Base-by-base conservation (phyloP, 2,329 filamentous ascomycete species). In the Malbranchea zuffiana region DNA sequence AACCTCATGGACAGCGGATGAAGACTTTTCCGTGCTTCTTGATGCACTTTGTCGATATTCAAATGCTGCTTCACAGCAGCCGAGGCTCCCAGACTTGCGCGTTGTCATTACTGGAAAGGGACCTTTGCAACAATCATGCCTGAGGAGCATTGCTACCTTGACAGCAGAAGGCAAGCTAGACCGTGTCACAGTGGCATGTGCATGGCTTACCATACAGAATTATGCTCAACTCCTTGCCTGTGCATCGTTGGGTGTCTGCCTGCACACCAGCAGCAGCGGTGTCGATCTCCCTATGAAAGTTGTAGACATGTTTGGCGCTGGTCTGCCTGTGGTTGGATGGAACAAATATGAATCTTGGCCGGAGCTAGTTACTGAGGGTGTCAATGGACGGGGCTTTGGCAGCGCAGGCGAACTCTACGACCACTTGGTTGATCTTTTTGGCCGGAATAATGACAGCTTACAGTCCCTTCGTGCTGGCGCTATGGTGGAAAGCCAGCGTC, bases 251-350 rank as follows among this genome's bases (percentile, higher is more conserved):
- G 90, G 90, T 6, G 75, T 98, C 16, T 93, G 84, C 39, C 66
- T 98, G 17, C 90, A 98, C 63, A 94, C 77, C 46, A 95, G 86
- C 10, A 92, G 82, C 47, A 94, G 85, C 2, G 90, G 90, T 1
- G 86, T 98, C 0, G 90, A 98, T 59, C 67, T 98, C 13, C 90
- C 90, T 0, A 98, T 98, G 90, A 98, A 98, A 62, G 86, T 98
- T 1, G 87, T 98, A 10, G 90, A 98, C 56, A 95, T 98, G 87
- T 96, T 98, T 56, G 90, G 90, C 2, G 82, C 87, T 0, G 90
- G 88, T 0, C 65, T 98, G 18, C 90, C 90, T 0, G 90, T 98
- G 0, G 78, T 80, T 0, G 88, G 86, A 3, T 96, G 90, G 70
- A 75, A 74, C 17, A 72, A 73, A 2, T 98, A 93, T 53, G 78